Evolutionary conservation across 2,329 filamentous ascomycete genomes (phyloP), one percentile per base, ranked within the genome.

Genomic region (Calonectria pseudoreteaudii): DNA sequence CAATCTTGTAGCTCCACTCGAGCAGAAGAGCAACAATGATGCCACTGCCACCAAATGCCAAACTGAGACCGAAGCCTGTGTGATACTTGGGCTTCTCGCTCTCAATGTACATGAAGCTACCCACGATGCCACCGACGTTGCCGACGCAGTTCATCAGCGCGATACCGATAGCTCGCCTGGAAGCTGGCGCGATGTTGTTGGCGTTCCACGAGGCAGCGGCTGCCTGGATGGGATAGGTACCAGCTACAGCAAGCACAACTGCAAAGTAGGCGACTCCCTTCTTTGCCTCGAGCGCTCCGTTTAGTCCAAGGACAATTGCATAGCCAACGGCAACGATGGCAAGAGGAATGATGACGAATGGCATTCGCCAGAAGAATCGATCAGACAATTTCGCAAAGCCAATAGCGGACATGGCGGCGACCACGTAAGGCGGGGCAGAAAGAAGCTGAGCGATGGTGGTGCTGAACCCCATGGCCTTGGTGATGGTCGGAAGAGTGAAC

Each of bases 301-400:
- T 73, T 2, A 79, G 67, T 0, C 77, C 79, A 8, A 79, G 71
- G 18, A 79, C 76, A 30, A 79, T 71, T 2, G 78, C 74, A 56
- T 79, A 79, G 10, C 76, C 78, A 5, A 77, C 47, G 1, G 76
- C 66, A 0, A 79, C 78, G 1, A 79, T 80, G 0, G 68, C 13
- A 75, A 79, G 75, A 4, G 78, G 78, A 0, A 71, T 76, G 7
- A 66, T 78, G 0, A 79, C 78, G n/a, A 79, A 79, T 1, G 78
- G 78, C 78, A 79, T 79, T 66, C 78, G 66, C 78, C 78, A 79
- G 72, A 67, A 79, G 69, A 92, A 94, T 1, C 90, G 88, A 79
- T 95, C 94, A 0, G 93, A 93, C 7, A 93, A 81, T 79, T 88
- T 93, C 2, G 93, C 93, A 31, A 94, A 87, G 0, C 85, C 66